A percentile compares a stretch with the other conserved stretches of the same genome.
Evolutionary conservation across 306 rosid species (phyloP).

Genomic region (Benincasa hispida): DNA sequence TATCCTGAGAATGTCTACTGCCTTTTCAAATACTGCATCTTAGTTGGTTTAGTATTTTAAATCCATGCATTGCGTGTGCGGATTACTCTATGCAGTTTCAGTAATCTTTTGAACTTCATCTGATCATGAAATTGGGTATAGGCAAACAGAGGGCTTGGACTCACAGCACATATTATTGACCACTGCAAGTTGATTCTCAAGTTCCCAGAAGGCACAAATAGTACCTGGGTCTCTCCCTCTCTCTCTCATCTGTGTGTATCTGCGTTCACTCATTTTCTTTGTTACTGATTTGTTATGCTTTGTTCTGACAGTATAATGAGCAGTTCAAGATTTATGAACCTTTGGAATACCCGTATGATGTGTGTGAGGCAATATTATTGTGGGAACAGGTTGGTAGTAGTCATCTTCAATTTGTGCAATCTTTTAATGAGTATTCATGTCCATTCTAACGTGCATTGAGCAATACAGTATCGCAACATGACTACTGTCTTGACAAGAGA

Average conservation of each 20-base stretch:
- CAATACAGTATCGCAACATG: constrained; percentile 86
- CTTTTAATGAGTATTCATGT: not conserved
- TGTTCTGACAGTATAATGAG: constrained; percentile 56
- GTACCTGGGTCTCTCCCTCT: constrained; percentile 80
- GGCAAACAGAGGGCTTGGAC: constrained; percentile 96
- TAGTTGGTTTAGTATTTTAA: not conserved
- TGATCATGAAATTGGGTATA: constrained; percentile 23
- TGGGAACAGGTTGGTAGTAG: constrained; percentile 86
- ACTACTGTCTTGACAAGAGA: constrained; percentile 91
- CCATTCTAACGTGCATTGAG: constrained; percentile 23
- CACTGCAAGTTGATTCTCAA: constrained; percentile 72
- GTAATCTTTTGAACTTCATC: not conserved
- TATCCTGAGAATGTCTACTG: not conserved
- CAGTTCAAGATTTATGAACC: constrained; percentile 85
- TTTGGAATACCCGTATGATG: constrained; percentile 60
- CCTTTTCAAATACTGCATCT: not conserved
- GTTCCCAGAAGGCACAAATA: constrained; percentile 84
- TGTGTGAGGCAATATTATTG: constrained; percentile 69
- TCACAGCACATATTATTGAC: constrained; percentile 68
- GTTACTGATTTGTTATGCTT: constrained; percentile 14
- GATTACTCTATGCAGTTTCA: not conserved
- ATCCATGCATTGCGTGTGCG: not conserved
- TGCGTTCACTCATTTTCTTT: not conserved
- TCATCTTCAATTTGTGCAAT: constrained; percentile 3
- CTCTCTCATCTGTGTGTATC: not conserved